Evolutionary conservation across 306 rosid species (phyloP).

Genomic region (Leucaena leucocephala): DNA sequence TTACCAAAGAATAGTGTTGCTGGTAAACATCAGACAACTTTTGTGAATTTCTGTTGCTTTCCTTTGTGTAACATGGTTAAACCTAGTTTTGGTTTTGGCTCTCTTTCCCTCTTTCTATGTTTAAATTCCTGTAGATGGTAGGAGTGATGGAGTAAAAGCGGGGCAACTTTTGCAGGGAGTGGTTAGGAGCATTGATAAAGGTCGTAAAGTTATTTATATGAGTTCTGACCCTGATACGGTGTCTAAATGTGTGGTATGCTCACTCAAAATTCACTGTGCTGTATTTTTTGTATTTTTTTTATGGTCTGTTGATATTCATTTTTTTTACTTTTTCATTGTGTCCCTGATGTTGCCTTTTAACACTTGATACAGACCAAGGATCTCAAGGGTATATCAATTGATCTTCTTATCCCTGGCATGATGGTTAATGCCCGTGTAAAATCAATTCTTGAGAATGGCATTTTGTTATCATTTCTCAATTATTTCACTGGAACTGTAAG

Average conservation of each 20-base stretch:
- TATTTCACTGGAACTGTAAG: conserved; percentile 97
- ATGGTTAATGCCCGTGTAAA: conserved; percentile 82
- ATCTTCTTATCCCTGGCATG: conserved; percentile 93
- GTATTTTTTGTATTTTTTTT: not conserved
- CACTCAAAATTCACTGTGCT: conserved; percentile 8
- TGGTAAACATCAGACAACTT: conserved; percentile 43
- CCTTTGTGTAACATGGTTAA: conserved; percentile 28
- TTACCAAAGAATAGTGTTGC: conserved; percentile 59
- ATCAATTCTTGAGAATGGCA: conserved; percentile 91
- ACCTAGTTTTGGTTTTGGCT: not conserved
- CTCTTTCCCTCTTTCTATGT: conserved; percentile 20
- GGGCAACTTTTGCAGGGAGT: conserved; percentile 83
- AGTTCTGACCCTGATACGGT: conserved; percentile 69
- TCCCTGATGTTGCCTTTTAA: conserved; percentile 22
- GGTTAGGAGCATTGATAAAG: conserved; percentile 77
- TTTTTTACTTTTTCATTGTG: not conserved
- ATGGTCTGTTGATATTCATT: not conserved
- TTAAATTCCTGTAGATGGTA: conserved; percentile 46
- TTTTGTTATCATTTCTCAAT: conserved; percentile 84
- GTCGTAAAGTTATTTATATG: conserved; percentile 74
- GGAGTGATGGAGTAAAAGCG: conserved; percentile 47
- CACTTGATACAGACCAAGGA: conserved; percentile 75
- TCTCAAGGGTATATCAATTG: conserved; percentile 85
- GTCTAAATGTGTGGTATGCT: conserved; percentile 77
- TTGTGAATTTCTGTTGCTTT: conserved; percentile 24